phyloP scores from a whole-genome alignment of 176 grass and related monocot genomes.

The Rhynchospora pubera region DNA sequence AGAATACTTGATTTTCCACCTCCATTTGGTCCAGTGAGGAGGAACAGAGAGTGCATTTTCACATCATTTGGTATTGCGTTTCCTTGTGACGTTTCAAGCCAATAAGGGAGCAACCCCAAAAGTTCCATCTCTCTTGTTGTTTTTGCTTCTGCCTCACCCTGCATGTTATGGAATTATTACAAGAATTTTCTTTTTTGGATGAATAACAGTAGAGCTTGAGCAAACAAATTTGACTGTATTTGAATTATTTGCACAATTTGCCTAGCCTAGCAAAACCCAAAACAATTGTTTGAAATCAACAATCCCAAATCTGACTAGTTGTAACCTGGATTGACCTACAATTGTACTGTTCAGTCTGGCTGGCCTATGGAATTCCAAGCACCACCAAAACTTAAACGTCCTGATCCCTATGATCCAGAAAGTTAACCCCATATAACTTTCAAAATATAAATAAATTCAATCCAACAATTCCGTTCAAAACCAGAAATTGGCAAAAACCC shows the following conservation, averaged over 20 bases:
- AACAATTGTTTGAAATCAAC: neutral
- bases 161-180: slow-evolving; percentile 17
- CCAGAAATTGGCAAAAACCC: neutral
- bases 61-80: slow-evolving; percentile 84
- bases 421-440: neutral
- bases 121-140: slow-evolving; percentile 55
- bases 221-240: neutral
- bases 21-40: slow-evolving; percentile 96
- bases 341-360: neutral
- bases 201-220: neutral
- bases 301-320: neutral
- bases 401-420: neutral
- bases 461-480: neutral
- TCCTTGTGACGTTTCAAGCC: slow-evolving; percentile 74
- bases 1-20: slow-evolving; percentile 97
- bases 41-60: slow-evolving; percentile 62
- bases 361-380: neutral
- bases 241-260: neutral
- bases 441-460: neutral
- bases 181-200: neutral
- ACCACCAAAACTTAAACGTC: neutral
- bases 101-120: slow-evolving; percentile 67
- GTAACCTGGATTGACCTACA: neutral
- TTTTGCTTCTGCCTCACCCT: slow-evolving; percentile 34
- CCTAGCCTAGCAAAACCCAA: neutral